Base-by-base conservation (phyloP, 2,329 filamentous ascomycete species). In the Colletotrichum cuscutae region DNA sequence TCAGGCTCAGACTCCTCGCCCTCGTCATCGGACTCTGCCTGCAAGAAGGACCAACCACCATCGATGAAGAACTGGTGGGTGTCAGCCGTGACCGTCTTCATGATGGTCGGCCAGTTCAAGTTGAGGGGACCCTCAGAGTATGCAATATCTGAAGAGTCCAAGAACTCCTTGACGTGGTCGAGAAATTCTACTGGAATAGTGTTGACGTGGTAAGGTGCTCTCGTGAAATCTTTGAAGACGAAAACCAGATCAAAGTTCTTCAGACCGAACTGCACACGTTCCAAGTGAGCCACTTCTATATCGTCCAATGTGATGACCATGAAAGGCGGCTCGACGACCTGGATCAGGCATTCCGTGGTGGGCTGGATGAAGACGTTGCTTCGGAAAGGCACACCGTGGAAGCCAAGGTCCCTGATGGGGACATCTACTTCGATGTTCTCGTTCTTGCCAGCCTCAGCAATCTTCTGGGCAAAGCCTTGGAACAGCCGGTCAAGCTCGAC, bases 191-290 rank as follows among this genome's bases (percentile, higher is more conserved):
- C 95, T 0, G 97, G 97, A 75, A 99, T 98, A 7, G 97, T 99
- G 85, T 99, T 99, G 87, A 99, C 93, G 82, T 99, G 97, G 69
- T 93, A 93, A 1, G 96, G 96, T 3, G 94, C 84, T n/a, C 95
- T 91, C 66, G 93, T 91, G 83, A 98, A 98, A 84, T 99, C 97
- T 80, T 98, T 98, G 88, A 98, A 98, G 49, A 99, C 94, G 79
- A 98, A 95, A 24, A 99, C 97, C 82, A 99, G 91, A 84, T 99
- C 97, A 82, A 99, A 99, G 84, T 99, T 99, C 88, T 98, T 98
- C 74, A 99, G 89, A 42, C 97, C 97, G 79, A 99, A 99, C 84
- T 96, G 88, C 22, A 99, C 97, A 86, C 96, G 94, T 83, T 99
- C 97, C 72, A 99, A 86, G 84, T 99, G 97, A 19, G 97, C 97